Base-by-base conservation (phyloP, 1,284 basidiomycete genomes). In the Pseudozyma pruni region DNA sequence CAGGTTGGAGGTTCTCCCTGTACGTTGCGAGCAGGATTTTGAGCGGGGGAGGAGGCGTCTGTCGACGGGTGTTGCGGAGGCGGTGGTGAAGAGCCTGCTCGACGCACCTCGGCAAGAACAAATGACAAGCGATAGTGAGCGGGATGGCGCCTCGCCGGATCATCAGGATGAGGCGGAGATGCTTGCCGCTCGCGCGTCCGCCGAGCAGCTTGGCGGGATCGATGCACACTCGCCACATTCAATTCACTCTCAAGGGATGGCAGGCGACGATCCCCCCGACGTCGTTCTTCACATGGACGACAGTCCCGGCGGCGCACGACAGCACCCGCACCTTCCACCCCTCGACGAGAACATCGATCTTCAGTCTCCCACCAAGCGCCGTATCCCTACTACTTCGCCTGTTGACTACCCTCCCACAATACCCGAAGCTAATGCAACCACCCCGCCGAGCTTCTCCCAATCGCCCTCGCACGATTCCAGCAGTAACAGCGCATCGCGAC, bases 1-100 rank as follows among this genome's bases (percentile, higher is more conserved):
- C 6, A 63, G 42, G 41, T 50, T 68, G 8, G 64, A 73, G 27
- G 52, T 73, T 3, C 64, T 73, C 0, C 70, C 70, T 1, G 20
- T 41, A 0, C 48, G 29, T 16, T 27, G 22, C 34, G 9, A 32
- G 3, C 19, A 8, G 9, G 35, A 34, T 32, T n/a, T 13, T 8
- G 17, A 11, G 13, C 17, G 33, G 5, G 29, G 46, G 8, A 13
- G 23, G 11, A 25, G 40, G 11, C 1, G n/a, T 3, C 33, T 55
- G 6, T 29, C 47, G 1, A n/a, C 42, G 1, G 23, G 33, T 1
- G 52, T 51, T 10, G 25, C 59, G 2, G 31, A 23, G 8, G 52
- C 47, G 7, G 31, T 55, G 2, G 59, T 51, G 8, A 19, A 49
- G 23, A 46, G 46, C 16, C 32, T 61, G 31, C 45, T 62, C 2